A percentile compares a stretch with the other conserved stretches of the same genome.
Conservation (phyloP, 345 rosid genomes). For the Corymbia maculata region DNA sequence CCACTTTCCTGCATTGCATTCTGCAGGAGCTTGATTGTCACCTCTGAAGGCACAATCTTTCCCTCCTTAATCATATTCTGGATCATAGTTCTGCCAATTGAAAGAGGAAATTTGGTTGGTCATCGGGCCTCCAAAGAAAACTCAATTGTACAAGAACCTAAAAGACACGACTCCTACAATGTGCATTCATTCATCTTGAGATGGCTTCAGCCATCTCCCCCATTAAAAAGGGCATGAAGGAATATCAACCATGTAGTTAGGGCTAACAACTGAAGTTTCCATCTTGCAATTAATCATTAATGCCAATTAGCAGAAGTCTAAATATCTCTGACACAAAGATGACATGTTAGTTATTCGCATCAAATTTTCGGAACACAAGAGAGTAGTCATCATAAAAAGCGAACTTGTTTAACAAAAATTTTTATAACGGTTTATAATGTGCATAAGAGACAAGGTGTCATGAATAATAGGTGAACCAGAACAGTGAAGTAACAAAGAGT, state of each 20-base stretch:
- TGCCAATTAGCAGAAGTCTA: neutral
- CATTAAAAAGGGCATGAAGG: neutral
- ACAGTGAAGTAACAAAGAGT: neutral
- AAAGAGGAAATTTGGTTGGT: neutral
- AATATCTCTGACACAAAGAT: neutral
- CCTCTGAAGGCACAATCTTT: constrained; percentile 82
- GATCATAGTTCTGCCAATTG: constrained; percentile 45
- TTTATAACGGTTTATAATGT: neutral
- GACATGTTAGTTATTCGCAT: neutral
- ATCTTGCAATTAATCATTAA: neutral
- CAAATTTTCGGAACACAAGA: neutral
- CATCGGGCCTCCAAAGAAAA: neutral
- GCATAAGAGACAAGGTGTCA: neutral
- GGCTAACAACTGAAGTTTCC: neutral
- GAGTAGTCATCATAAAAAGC: neutral
- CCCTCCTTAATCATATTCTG: constrained; percentile 60
- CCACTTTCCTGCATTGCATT: constrained; percentile 50
- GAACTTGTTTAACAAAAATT: neutral
- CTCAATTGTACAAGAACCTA: neutral
- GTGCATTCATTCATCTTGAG: neutral
- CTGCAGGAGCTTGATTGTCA: constrained; percentile 71
- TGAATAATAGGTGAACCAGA: neutral
- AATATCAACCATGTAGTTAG: neutral
- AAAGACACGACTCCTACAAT: neutral
- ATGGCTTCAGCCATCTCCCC: neutral